Evolutionary conservation across 257 asterid genomes (phyloP).

Genomic region (Solanum ossicruentum): DNA sequence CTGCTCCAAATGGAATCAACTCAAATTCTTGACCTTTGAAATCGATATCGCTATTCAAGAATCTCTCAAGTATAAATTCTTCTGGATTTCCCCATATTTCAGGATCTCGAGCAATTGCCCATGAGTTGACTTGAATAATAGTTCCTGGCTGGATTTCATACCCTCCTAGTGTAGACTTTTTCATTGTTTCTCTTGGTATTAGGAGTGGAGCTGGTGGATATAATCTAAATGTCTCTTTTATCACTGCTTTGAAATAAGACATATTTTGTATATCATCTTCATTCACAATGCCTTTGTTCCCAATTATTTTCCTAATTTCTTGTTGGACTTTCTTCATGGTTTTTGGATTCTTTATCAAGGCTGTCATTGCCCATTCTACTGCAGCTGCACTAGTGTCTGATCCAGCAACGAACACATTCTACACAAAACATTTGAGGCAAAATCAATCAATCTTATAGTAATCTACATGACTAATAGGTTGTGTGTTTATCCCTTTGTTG

Average conservation of each 20-base stretch:
- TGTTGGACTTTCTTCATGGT: not conserved
- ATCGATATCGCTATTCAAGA: not conserved
- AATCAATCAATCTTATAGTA: no score
- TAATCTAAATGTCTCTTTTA: not conserved
- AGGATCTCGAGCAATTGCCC: not conserved
- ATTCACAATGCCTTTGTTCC: not conserved
- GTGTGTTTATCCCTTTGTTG: no score
- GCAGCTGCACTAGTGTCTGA: not conserved
- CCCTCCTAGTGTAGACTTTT: not conserved
- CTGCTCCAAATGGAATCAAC: not conserved
- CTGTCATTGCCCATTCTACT: not conserved
- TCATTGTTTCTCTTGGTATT: not conserved
- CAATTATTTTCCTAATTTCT: not conserved
- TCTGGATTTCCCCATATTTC: not conserved
- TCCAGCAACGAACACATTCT: not conserved
- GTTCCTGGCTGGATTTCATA: not conserved
- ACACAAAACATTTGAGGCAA: not conserved
- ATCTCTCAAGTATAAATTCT: not conserved
- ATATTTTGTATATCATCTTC: not conserved
- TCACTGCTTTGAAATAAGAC: not conserved
- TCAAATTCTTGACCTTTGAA: not conserved
- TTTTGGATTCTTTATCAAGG: not conserved
- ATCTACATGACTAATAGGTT: no score
- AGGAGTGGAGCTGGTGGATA: not conserved
- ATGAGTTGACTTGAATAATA: not conserved